Evolutionary conservation across 2,329 filamentous ascomycete species (phyloP).

Genomic region (Thielaviopsis populi): DNA sequence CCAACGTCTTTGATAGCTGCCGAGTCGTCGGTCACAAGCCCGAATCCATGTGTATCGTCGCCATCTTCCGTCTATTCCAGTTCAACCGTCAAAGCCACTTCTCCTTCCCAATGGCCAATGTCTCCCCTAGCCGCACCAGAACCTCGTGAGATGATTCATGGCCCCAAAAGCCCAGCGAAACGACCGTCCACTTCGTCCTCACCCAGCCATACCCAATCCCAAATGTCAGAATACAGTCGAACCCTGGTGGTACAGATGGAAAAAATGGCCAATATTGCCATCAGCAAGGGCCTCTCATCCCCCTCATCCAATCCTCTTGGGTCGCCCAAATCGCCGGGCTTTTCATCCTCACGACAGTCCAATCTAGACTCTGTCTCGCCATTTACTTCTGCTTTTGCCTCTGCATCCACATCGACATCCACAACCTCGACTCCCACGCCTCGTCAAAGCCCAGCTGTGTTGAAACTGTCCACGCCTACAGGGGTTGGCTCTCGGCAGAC

Average conservation of each 20-base stretch:
- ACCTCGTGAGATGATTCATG: not conserved
- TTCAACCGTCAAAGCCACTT: constrained; percentile 14
- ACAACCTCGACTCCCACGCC: not conserved
- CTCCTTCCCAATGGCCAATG: constrained; percentile 8
- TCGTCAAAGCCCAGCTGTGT: not conserved
- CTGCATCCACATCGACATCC: not conserved
- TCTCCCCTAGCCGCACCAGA: not conserved
- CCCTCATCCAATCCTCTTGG: not conserved
- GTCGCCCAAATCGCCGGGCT: not conserved
- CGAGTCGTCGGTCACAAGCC: constrained; percentile 3
- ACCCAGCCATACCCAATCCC: not conserved
- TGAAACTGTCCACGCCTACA: constrained; percentile 1
- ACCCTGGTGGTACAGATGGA: constrained; percentile 13
- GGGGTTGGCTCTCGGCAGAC: constrained; percentile 8
- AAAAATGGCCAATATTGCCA: constrained; percentile 4
- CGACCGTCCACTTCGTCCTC: not conserved
- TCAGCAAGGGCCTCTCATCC: not conserved
- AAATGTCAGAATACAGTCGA: constrained; percentile 16
- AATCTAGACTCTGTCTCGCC: not conserved
- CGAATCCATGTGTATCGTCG: constrained; percentile 12
- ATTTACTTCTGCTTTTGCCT: not conserved
- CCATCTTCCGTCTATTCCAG: constrained; percentile 14
- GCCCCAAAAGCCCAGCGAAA: not conserved
- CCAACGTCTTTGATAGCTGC: constrained; percentile 4
- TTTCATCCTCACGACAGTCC: not conserved